Evolutionary conservation across 352 stramenopile species (phyloP), one percentile per base, ranked within the genome.

Genomic region (Pythium folliculosum): DNA sequence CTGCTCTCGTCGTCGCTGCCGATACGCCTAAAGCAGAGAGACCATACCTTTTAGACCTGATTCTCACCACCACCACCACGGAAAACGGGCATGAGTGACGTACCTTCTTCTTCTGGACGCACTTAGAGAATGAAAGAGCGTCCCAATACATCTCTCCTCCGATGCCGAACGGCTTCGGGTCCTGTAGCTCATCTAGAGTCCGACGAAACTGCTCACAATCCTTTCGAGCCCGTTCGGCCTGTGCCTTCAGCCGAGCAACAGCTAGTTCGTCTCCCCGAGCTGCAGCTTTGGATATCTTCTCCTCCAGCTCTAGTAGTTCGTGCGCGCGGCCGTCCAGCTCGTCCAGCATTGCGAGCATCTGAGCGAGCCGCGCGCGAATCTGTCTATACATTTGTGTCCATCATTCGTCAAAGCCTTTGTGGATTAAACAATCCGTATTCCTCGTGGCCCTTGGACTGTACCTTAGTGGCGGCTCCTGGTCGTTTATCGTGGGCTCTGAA

Each of bases 31-130:
- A 2, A 5, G 27, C 27, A 32, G 5, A 2, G 27, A 32, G 27
- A 32, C 3, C 5, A 32, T 32, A 6, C 27, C 3, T 43, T 43
- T 2, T 7, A 43, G 37, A 5, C 9, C 10, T 17, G 37, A 7
- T 13, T 43, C 37, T 12, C 40, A 47, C n/a, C 40, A 21, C 1
- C 40, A 47, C 14, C 17, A 7, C 6, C 6, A 14, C 5, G 44
- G 21, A 54, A 22, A 44, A 44, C 8, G 35, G 8, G 35, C 10
- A 22, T 17, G 14, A 27, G 9, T 22, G n/a, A n/a, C 51, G 12
- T 8, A 80, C 74, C 65, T 75, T 70, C 48, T 78, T 78, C 65
- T 77, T 77, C 44, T 70, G 49, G 19, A 70, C 65, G 10, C 48
- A 65, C 32, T 68, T 75, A 0, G 65, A 59, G 25, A 78, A 77